These are phyloP conservation scores for Globisporangium orthogonon DNA, from an alignment of 352 stramenopile genomes.

Conservation along the genomic window DNA sequence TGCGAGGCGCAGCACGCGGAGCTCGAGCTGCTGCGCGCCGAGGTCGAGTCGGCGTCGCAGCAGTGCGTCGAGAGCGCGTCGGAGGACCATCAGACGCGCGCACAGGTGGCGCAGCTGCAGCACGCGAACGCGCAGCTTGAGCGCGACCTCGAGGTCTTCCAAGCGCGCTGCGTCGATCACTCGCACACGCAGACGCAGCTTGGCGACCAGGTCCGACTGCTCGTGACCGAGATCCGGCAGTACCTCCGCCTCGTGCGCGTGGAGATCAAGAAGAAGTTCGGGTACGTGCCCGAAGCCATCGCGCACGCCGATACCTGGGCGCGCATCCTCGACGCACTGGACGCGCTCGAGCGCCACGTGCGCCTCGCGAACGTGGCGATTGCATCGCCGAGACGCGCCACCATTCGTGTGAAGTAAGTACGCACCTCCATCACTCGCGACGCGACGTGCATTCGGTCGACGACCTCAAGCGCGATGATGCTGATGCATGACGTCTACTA, in stretches of 20 bases:
- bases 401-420: neutral
- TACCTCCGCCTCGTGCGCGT: conserved; percentile 57
- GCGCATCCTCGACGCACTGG: conserved; percentile 49
- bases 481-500: neutral
- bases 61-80: conserved; percentile 11
- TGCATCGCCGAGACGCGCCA: neutral
- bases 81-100: conserved; percentile 6
- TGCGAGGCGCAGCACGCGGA: conserved; percentile 46
- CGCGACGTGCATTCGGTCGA: too few species aligned
- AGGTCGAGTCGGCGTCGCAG: conserved; percentile 17
- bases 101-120: conserved; percentile 10
- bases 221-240: conserved; percentile 55
- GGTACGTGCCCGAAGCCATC: conserved; percentile 74
- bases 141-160: conserved; percentile 12
- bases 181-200: conserved; percentile 27
- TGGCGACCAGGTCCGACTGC: conserved; percentile 36
- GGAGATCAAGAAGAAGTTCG: conserved; percentile 80
- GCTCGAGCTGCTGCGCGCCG: conserved; percentile 19
- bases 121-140: conserved; percentile 18
- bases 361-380: conserved; percentile 3
- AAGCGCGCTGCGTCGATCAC: conserved; percentile 12
- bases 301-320: conserved; percentile 52
- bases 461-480: too few species aligned
- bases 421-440: too few species aligned
- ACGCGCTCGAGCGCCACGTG: conserved; percentile 27